Evolutionary conservation across 2,329 filamentous ascomycete species (phyloP), one percentile per base, ranked within the genome.

Genomic region (Onygenales sp.): DNA sequence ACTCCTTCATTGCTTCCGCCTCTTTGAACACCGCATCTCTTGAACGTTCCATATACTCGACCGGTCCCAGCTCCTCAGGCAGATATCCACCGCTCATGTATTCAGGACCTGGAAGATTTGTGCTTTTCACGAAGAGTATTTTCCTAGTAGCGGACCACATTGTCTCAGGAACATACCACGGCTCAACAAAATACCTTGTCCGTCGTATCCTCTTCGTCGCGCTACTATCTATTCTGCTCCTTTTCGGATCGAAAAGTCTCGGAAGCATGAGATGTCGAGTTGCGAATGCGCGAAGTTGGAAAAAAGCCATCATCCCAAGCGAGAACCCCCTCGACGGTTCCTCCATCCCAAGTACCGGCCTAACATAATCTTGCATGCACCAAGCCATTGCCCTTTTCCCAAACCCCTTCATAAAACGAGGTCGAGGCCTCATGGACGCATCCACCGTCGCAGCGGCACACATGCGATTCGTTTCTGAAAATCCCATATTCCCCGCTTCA

Each of bases 161-260:
- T 1, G 36, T 39, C 36, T 39, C 36, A 39, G 36, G 9, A 9
- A 39, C 36, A 39, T 39, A 39, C 36, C 36, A 39, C 9, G 36
- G 36, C 36, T 39, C 36, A 39, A 39, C 9, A n/a, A 39, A n/a
- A n/a, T 39, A 39, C 36, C 9, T n/a, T n/a, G 9, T 39, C 36
- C 36, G 36, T 39, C 13, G 42, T 44, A 44, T 27, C 42, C 14
- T 44, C 42, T 17, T 44, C 42, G 9, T 27, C 21, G 3, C 42
- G 10, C 42, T 17, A 14, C 42, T 17, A 14, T 44, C 42, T 5
- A 44, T 11, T 44, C 42, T 48, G 55, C 9, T 52, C 50, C 55
- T 55, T 57, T 43, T 11, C 42, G 21, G 21, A 39, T 39, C 36
- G 7, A 10, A n/a, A 5, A 39, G 13, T 7, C 36, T 9, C 3